These are phyloP conservation scores for Oehlia diaphana DNA, from an alignment of 192 early-diverging fungal genomes.

Conservation along the genomic window DNA sequence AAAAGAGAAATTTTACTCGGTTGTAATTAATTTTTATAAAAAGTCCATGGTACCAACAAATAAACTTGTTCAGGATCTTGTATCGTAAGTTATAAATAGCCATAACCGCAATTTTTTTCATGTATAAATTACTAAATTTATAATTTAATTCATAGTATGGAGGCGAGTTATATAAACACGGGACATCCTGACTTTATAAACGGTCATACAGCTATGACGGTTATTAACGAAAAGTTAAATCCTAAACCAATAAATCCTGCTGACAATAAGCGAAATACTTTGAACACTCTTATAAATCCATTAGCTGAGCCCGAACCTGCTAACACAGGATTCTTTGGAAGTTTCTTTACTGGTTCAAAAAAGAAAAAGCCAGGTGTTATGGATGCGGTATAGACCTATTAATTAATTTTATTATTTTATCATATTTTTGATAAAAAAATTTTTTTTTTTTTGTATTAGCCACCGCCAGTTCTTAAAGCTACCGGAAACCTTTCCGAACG, in stretches of 20 bases:
- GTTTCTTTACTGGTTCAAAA: slow-evolving; percentile 85
- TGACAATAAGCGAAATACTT: slow-evolving; percentile 38
- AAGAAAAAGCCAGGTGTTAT: slow-evolving; percentile 71
- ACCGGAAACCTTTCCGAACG: slow-evolving; percentile 94
- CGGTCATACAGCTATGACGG: slow-evolving; percentile 92
- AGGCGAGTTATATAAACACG: slow-evolving; percentile 97
- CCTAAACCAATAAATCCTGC: slow-evolving; percentile 56
- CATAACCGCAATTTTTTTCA: neutral
- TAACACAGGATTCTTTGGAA: slow-evolving; percentile 92
- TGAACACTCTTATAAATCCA: slow-evolving; percentile 32
- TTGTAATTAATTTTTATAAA: slow-evolving; percentile 94
- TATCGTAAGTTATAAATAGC: slow-evolving; percentile 56
- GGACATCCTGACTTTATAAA: slow-evolving; percentile 98
- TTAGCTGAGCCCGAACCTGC: slow-evolving; percentile 34
- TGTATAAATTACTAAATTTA: neutral
- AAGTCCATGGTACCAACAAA: slow-evolving; percentile 88
- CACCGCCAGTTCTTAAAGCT: slow-evolving; percentile 89
- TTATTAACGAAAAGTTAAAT: slow-evolving; percentile 85
- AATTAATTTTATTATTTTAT: neutral
- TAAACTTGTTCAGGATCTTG: slow-evolving; percentile 91
- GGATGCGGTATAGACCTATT: slow-evolving; percentile 56
- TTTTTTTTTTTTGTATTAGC: slow-evolving; percentile 48
- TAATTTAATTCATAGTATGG: slow-evolving; percentile 61
- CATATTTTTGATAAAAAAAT: neutral
- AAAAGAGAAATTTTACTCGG: slow-evolving; percentile 88